Evolutionary conservation across 495 filamentous ascomycete genomes (phyloP).

Genomic region (Penicillium diatomitis): DNA sequence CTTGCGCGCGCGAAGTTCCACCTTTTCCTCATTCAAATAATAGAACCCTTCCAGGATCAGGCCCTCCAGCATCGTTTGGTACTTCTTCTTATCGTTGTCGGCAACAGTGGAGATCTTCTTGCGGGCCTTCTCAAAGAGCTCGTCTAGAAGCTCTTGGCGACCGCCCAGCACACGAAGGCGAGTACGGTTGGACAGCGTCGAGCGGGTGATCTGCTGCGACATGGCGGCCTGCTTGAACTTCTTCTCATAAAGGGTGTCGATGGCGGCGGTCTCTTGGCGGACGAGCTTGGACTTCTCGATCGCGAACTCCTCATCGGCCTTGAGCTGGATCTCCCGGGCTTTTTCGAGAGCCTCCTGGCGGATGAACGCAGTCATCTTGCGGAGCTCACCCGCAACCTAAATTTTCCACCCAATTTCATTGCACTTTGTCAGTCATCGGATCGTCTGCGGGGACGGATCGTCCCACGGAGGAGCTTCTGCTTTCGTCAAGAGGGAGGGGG

Average conservation of each 20-base stretch:
- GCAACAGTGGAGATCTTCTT: constrained; percentile 53
- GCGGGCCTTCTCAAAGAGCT: constrained; percentile 75
- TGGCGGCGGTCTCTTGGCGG: constrained; percentile 81
- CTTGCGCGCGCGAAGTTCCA: constrained; percentile 66
- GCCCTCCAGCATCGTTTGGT: constrained; percentile 64
- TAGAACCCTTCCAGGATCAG: constrained; percentile 86
- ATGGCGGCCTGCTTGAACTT: constrained; percentile 96
- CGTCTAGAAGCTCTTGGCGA: constrained; percentile 82
- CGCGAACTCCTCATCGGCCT: constrained; percentile 95
- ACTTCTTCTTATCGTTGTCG: constrained; percentile 58
- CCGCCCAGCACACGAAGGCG: constrained; percentile 77
- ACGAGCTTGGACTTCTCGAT: constrained; percentile 99
- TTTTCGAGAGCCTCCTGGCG: constrained; percentile 96
- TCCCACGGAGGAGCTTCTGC: background rate
- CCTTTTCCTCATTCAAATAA: constrained; percentile 68
- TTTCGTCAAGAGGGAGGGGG: background rate
- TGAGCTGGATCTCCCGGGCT: constrained; percentile 90
- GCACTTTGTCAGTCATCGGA: constrained; percentile 10
- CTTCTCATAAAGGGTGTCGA: constrained; percentile 89
- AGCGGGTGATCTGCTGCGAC: constrained; percentile 94
- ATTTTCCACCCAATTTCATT: background rate
- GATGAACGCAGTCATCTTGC: constrained; percentile 99
- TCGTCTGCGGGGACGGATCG: background rate
- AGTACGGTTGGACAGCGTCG: constrained; percentile 90
- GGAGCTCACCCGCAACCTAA: constrained; percentile 88